Percentiles rank a stretch among this genome's conserved stretches.
Evolutionary conservation across 331 rosid genomes (phyloP).

Genomic region (Quercus lobata): DNA sequence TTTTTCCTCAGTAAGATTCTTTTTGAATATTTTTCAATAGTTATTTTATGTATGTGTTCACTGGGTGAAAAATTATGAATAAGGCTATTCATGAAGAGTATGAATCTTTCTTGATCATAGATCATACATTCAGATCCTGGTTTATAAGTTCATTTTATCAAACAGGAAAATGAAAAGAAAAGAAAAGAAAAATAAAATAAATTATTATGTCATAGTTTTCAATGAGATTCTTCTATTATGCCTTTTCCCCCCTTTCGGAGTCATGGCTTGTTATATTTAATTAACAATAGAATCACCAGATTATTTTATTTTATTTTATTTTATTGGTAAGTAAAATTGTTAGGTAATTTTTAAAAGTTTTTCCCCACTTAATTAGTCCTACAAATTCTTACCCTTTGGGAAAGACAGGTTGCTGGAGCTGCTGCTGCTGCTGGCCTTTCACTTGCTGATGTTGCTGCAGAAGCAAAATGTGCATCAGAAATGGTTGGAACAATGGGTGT

Average conservation of each 20-base stretch:
- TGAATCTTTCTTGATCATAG: background rate
- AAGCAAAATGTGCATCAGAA: conserved; percentile 85
- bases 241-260: background rate
- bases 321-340: background rate
- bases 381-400: conserved; percentile 1
- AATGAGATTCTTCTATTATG: background rate
- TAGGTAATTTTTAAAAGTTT: background rate
- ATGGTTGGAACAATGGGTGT: conserved; percentile 96
- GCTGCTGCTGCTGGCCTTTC: conserved; percentile 89
- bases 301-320: background rate
- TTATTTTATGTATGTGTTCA: background rate
- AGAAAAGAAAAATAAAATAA: background rate
- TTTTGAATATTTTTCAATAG: background rate
- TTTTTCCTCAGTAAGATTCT: background rate
- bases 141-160: background rate
- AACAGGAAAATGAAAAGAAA: background rate
- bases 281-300: background rate
- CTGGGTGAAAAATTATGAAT: background rate
- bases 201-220: background rate
- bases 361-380: conserved; percentile 1
- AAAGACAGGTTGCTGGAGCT: conserved; percentile 88
- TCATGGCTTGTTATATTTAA: background rate
- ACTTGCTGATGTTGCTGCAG: conserved; percentile 75
- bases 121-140: background rate
- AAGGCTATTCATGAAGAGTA: background rate